Evolutionary conservation across 1,139 yeast genomes (phyloP), one percentile per base, ranked within the genome.

Genomic region (Debaryomyces sp.): DNA sequence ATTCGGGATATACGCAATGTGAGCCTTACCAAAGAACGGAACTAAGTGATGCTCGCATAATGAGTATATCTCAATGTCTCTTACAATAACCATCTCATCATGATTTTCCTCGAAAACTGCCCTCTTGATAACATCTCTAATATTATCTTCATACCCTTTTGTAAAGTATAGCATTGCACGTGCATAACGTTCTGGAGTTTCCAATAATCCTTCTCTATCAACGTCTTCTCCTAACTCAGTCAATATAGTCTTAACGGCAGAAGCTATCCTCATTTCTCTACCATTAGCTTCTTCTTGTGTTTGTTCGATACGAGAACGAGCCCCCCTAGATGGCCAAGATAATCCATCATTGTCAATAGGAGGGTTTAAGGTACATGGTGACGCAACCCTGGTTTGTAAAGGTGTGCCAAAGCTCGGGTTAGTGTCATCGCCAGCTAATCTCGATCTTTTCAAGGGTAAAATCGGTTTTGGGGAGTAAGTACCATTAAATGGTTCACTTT

Each of bases 61-160:
- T 5, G 97, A 89, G 67, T 87, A 89, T 45, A 94, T 82, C 60
- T 91, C 97, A 53, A 94, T 94, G 66, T 95, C 98, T 64, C 94
- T 81, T 29, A 94, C 99, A 57, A 94, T 92, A 43, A 94, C 99
- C 98, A 94, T 94, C 66, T 94, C 99, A 66, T 94, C 98, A 66
- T 95, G 99, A 65, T 95, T 96, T 66, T 94, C 99, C 66, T 94
- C 97, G 59, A 95, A 95, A 10, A 95, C 96, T 0, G 99, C 99
- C 52, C 91, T 79, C 62, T 95, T 94, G 60, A 95, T 87, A 29
- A 92, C 97, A 63, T 91, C 97, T 52, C 86, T 74, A 51, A 89
- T 86, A 64, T 91, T 91, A 58, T 92, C 96, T 69, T 92, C 97
- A 66, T 94, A 94, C 9, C 99, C 99, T 64, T 91, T 89, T 21